Percentiles rank a stretch among this genome's conserved stretches.
phyloP scores from a whole-genome alignment of 2,329 filamentous ascomycete genomes.

The Neonectria punicea region DNA sequence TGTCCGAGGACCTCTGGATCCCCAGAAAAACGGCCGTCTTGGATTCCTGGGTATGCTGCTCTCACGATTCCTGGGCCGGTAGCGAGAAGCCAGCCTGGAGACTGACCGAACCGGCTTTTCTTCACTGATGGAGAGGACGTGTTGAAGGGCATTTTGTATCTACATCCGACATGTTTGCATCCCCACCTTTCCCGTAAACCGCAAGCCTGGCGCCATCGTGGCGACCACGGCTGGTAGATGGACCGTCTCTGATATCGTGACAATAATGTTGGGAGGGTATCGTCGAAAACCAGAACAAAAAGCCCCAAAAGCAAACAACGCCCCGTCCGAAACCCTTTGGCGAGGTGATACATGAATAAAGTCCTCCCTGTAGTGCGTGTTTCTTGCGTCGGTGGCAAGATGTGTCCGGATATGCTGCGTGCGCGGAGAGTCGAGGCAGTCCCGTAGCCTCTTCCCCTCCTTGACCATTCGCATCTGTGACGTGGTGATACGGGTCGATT shows the following conservation, averaged over 20 bases:
- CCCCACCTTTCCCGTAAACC: not conserved
- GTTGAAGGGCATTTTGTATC: constrained; percentile 6
- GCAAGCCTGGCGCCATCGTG: not conserved
- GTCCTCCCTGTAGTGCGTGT: not conserved
- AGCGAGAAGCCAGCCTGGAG: not conserved
- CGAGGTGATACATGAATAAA: not conserved
- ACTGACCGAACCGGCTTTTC: not conserved
- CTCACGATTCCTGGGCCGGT: not conserved
- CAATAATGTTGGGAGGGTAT: constrained; percentile 21
- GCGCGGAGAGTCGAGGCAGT: not conserved
- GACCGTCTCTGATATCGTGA: not conserved
- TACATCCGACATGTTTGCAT: not conserved
- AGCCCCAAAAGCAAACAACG: constrained; percentile 3
- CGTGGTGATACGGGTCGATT: not conserved
- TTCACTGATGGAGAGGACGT: constrained; percentile 4
- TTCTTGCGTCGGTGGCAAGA: not conserved
- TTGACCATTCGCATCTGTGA: not conserved
- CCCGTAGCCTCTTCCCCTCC: not conserved
- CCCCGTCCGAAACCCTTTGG: not conserved
- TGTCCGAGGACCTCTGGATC: constrained; percentile 33
- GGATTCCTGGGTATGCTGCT: constrained; percentile 34
- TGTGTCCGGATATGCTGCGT: not conserved
- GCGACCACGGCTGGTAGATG: not conserved
- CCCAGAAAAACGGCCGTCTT: constrained; percentile 28
- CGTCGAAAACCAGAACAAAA: constrained; percentile 7